Percentiles rank a stretch among this genome's conserved stretches.
phyloP scores from a whole-genome alignment of 352 stramenopile species.

The Elongisporangium anandrum region DNA sequence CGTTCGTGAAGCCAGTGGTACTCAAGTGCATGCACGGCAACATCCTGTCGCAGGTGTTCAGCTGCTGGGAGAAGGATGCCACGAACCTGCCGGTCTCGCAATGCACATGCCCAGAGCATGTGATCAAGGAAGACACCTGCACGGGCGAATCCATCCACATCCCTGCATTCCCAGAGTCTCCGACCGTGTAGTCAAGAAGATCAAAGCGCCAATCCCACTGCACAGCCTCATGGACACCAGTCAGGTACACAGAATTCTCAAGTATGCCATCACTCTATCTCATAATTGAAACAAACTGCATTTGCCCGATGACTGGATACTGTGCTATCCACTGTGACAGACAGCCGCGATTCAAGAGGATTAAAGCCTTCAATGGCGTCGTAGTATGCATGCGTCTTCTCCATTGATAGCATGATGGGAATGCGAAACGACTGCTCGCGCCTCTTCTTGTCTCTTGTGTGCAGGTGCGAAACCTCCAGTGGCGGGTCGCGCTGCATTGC shows the following conservation, averaged over 20 bases:
- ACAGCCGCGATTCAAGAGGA: no score
- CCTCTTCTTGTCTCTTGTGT: neutral
- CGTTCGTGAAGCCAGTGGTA: conserved; percentile 26
- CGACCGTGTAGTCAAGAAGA: neutral
- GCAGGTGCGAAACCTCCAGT: neutral
- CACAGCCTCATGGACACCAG: no score
- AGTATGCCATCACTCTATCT: no score
- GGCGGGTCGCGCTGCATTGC: neutral
- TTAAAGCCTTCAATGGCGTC: no score
- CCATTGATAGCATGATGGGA: neutral
- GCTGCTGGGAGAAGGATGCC: conserved; percentile 74
- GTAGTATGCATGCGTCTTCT: no score
- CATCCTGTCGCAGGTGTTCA: conserved; percentile 72
- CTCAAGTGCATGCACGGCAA: conserved; percentile 32
- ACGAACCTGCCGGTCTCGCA: conserved; percentile 42
- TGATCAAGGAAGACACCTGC: conserved; percentile 75
- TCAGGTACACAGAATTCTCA: no score
- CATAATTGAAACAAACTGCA: no score
- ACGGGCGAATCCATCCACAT: conserved; percentile 42
- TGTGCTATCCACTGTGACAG: no score
- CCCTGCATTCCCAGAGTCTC: conserved; percentile 30
- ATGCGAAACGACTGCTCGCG: neutral
- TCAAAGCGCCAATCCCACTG: no score
- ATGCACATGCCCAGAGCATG: conserved; percentile 49
- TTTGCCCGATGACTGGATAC: no score